Evolutionary conservation across 257 asterid species (phyloP).

Genomic region (Solanum paucissectum): DNA sequence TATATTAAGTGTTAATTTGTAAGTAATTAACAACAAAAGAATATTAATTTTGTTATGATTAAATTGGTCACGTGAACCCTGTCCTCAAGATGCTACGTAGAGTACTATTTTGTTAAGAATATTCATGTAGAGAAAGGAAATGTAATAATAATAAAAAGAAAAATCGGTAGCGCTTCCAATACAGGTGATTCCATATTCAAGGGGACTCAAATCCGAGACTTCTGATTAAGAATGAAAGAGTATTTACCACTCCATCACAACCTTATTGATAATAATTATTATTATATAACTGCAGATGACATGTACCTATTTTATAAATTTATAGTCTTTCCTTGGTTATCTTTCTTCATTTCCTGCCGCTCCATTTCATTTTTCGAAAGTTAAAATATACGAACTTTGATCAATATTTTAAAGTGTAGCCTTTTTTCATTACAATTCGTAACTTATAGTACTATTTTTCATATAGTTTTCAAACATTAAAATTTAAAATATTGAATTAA

Average conservation of each 20-base stretch:
- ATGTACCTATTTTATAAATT: neutral
- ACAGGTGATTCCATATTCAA: no score
- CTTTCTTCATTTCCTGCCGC: neutral
- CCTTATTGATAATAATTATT: no score
- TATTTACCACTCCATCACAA: fast-evolving
- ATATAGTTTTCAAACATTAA: no score
- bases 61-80: neutral
- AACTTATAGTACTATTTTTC: no score
- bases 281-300: neutral
- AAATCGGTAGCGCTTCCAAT: no score
- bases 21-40: neutral
- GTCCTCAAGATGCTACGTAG: neutral
- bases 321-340: neutral
- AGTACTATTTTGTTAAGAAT: neutral
- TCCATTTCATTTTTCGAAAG: no score
- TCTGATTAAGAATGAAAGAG: fast-evolving
- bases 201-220: fast-evolving
- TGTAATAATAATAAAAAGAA: no score
- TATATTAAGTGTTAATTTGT: neutral
- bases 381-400: no score
- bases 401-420: no score
- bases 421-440: no score
- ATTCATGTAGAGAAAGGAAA: neutral
- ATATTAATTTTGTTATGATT: neutral
- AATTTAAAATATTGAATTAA: no score